Base-by-base conservation (phyloP, 2,329 filamentous ascomycete species). In the Aspergillus puulaauensis region DNA sequence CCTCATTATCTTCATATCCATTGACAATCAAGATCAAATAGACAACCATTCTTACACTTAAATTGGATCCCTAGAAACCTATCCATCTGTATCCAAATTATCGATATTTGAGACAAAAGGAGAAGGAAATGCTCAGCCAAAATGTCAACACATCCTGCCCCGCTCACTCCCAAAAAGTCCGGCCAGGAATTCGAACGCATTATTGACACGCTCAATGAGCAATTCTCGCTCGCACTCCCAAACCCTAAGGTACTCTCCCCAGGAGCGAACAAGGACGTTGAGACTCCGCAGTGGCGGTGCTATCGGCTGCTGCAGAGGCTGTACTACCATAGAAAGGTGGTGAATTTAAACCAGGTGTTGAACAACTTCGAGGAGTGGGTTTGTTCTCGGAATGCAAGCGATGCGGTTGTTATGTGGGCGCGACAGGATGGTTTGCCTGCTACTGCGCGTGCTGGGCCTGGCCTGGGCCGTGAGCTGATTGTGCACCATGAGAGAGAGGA, bases 121-220 rank as follows among this genome's bases (percentile, higher is more conserved):
- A 31, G 9, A n/a, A 33, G 27, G 19, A 11, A 46, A 35, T 27
- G 41, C 41, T 2, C 37, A 12, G 17, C 15, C 24, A 37, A 83
- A 83, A 1, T 87, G 87, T 67, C 90, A 90, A 78, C 86, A 86
- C 37, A 14, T n/a, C 40, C 44, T 62, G 27, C 39, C 24, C 54
- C 59, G n/a, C 54, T 41, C n/a, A 72, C 69, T 17, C 68, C 70
- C 33, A 51, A 61, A 12, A 65, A 59, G 33, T 65, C 55, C 37
- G 66, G 66, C n/a, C 45, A 61, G 33, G 62, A 65, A 35, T 62
- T 73, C 41, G 53, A 64, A 17, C 50, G 64, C 8, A 57, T 71
- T 9, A 69, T 77, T 47, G 60, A 71, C 27, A 31, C 52, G 3
- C 63, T 78, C 40, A 78, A 77, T 60, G 52, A 65, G 3, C 58